Evolutionary conservation across 1,139 yeast species (phyloP), one percentile per base, ranked within the genome.

Genomic region (Blastobotrys capitulatus): DNA sequence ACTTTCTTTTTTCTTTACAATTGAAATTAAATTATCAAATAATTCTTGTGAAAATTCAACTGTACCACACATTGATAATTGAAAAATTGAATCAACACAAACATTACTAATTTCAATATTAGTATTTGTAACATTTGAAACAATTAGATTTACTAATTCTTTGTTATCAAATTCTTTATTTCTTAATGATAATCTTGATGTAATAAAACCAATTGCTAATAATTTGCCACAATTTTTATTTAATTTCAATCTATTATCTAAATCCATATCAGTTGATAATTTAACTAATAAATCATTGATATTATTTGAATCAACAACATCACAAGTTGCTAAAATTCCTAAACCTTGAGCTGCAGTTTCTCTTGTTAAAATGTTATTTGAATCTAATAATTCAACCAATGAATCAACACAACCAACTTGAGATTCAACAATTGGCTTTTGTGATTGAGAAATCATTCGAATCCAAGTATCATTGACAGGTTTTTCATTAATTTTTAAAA

Each of bases 321-420:
- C 72, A 54, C 79, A 78, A 46, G 85, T 74, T 1, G 74, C 76
- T 43, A 85, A 65, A 4, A 84, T 75, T 29, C 86, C 90, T 27
- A 80, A 58, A 0, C 75, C 63, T 48, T 72, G 74, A 5, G 85
- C 75, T 2, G 72, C 67, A 63, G 72, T 51, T 38, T 45, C 61
- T 47, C 48, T 67, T 36, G 38, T 62, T 56, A 16, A 57, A 54
- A 48, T 61, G 61, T 60, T 61, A 15, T 58, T 53, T 8, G 60
- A 57, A n/a, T 59, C 61, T 18, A 65, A 51, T 38, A 64, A 53
- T 4, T 50, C 27, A 7, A 56, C 26, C 5, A 60, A 49, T 10
- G 47, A 49, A 8, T 42, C 41, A 26, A 58, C 29, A 2, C 10
- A 20, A 1, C 26, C 38, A 1, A 46, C 46, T n/a, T 51, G 53